Percentiles rank a stretch among this genome's conserved stretches.
phyloP scores from a whole-genome alignment of 2,329 filamentous ascomycete species.

The Penicillium capsulatum region DNA sequence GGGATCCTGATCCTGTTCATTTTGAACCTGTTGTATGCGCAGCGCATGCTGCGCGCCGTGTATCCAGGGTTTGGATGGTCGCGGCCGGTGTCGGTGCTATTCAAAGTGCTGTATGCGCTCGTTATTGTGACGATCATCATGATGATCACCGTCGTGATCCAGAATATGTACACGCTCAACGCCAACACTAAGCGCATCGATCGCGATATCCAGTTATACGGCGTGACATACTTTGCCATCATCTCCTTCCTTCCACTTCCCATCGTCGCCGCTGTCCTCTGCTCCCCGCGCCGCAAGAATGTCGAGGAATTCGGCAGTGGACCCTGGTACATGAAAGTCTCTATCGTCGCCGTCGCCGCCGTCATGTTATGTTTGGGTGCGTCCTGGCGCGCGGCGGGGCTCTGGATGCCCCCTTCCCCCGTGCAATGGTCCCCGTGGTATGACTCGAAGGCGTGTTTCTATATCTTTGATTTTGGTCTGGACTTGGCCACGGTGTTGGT shows the following conservation, averaged over 20 bases:
- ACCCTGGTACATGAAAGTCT: conserved; percentile 62
- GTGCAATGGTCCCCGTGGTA: conserved; percentile 61
- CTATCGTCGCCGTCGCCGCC: conserved; percentile 57
- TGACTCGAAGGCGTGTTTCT: conserved; percentile 68
- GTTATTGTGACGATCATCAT: conserved; percentile 60
- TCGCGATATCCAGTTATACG: conserved; percentile 62
- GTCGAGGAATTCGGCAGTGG: conserved; percentile 65
- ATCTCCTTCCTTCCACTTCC: conserved; percentile 64
- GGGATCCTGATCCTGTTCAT: conserved; percentile 73
- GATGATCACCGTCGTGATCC: conserved; percentile 61
- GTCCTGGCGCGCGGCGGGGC: conserved; percentile 60
- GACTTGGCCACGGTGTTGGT: conserved; percentile 67
- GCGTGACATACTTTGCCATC: conserved; percentile 57
- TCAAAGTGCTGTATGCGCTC: conserved; percentile 57
- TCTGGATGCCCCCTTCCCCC: conserved; percentile 51
- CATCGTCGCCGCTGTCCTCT: conserved; percentile 48
- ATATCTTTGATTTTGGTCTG: conserved; percentile 71
- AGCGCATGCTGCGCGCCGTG: conserved; percentile 68
- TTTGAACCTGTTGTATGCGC: conserved; percentile 71
- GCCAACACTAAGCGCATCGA: conserved; percentile 48
- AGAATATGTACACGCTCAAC: conserved; percentile 64
- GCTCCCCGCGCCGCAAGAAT: conserved; percentile 43
- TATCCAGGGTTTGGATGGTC: conserved; percentile 71
- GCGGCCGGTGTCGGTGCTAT: conserved; percentile 46
- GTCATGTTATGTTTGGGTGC: conserved; percentile 64